A percentile compares a stretch with the other conserved stretches of the same genome.
These are phyloP conservation scores for Amphirosellinia nigrospora DNA, from an alignment of 495 filamentous ascomycete species.

Conservation along the genomic window DNA sequence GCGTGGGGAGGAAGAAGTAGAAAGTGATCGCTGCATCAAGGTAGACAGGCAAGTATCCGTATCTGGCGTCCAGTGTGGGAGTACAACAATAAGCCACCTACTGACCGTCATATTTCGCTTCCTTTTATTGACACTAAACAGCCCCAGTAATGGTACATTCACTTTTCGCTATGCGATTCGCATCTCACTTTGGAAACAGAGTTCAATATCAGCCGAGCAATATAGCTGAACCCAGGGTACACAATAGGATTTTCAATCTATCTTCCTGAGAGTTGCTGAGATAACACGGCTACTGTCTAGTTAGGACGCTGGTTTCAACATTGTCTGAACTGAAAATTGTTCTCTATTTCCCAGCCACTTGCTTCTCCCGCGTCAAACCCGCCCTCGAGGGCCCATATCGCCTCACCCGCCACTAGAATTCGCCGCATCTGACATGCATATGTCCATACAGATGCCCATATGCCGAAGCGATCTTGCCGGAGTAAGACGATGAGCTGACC, in stretches of 20 bases:
- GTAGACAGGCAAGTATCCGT: not conserved
- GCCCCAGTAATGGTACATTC: not conserved
- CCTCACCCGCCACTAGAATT: not conserved
- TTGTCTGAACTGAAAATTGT: not conserved
- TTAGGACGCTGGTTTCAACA: not conserved
- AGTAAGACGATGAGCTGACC: not conserved
- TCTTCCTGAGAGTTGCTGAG: not conserved
- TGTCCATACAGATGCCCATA: not conserved
- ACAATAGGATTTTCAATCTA: not conserved
- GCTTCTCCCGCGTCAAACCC: slow-evolving; percentile 4
- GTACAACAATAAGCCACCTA: slow-evolving; percentile 19
- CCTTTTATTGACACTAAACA: not conserved
- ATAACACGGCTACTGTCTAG: not conserved
- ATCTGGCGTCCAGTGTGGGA: not conserved
- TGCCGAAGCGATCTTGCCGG: not conserved
- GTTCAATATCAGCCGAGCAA: not conserved
- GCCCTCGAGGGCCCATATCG: not conserved
- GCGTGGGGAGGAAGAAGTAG: slow-evolving; percentile 15
- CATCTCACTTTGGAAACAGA: not conserved
- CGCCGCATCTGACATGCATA: slow-evolving; percentile 20
- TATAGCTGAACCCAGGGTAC: not conserved
- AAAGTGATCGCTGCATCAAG: not conserved
- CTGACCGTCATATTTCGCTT: slow-evolving; percentile 1
- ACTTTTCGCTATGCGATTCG: slow-evolving; percentile 19
- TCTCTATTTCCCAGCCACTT: not conserved